Evolutionary conservation across 2,329 filamentous ascomycete species (phyloP).

Genomic region (Aspergillus sp.): DNA sequence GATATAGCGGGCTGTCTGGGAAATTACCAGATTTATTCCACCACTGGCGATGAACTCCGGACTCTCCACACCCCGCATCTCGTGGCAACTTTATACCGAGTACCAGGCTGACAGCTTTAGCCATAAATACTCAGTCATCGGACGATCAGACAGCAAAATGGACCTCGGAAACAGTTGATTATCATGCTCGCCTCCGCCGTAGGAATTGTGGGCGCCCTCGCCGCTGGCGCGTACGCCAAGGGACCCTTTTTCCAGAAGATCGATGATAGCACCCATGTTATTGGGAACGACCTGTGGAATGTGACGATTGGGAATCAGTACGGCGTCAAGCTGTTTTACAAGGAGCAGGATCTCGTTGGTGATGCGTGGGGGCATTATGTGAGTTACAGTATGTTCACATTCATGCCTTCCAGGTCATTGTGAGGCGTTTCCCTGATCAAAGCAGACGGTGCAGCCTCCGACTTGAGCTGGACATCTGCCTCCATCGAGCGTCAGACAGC

Average conservation of each 20-base stretch:
- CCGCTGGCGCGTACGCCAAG: neutral
- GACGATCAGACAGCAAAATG: neutral
- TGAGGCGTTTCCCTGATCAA: too few species aligned
- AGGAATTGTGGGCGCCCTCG: neutral
- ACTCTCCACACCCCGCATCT: conserved; percentile 1
- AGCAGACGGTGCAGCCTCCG: conserved; percentile 46
- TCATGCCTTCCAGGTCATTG: too few species aligned
- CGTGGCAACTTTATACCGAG: conserved; percentile 1
- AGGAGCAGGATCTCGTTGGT: conserved; percentile 41
- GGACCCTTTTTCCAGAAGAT: conserved; percentile 14
- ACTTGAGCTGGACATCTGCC: conserved; percentile 50
- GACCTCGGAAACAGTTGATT: neutral
- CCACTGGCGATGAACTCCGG: neutral
- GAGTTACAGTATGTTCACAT: conserved; percentile 38
- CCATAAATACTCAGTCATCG: neutral
- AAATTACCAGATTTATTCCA: neutral
- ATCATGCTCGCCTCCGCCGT: conserved; percentile 1
- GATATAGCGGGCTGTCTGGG: neutral
- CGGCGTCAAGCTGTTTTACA: conserved; percentile 42
- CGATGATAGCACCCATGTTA: conserved; percentile 10
- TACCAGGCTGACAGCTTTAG: too few species aligned
- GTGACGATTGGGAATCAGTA: conserved; percentile 38
- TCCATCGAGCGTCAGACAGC: conserved; percentile 39
- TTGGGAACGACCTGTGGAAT: conserved; percentile 44
- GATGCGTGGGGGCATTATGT: conserved; percentile 44